phyloP scores from a whole-genome alignment of 2,329 filamentous ascomycete genomes.

The Cercospora brassicicola region DNA sequence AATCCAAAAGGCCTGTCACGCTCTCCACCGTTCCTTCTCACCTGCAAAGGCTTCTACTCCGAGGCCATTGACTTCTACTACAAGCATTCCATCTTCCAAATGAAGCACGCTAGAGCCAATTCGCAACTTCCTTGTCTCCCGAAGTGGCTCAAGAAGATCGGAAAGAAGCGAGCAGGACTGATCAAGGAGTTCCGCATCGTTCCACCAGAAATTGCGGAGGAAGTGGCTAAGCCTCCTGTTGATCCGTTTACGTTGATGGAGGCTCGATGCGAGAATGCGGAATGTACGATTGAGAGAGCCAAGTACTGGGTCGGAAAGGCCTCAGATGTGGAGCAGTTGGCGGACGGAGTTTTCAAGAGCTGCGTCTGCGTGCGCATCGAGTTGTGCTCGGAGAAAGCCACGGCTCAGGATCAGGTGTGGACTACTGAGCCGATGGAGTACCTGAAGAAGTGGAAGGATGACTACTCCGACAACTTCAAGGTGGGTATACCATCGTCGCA shows the following conservation, averaged over 20 bases:
- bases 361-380: neutral
- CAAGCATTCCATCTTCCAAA: conserved; percentile 1
- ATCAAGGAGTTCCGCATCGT: neutral
- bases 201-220: neutral
- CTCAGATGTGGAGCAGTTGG: neutral
- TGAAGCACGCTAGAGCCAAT: neutral
- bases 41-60: neutral
- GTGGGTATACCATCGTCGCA: neutral
- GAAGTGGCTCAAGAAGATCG: neutral
- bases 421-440: neutral
- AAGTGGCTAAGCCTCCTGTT: neutral
- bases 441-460: neutral
- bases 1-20: neutral
- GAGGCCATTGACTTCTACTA: neutral
- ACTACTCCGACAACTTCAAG: neutral
- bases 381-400: neutral
- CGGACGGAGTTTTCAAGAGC: neutral
- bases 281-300: neutral
- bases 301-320: neutral
- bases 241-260: neutral
- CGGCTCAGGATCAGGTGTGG: neutral
- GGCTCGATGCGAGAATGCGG: neutral
- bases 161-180: neutral
- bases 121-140: neutral
- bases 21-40: neutral